Conservation (phyloP, 2,329 filamentous ascomycete species). For the Fusarium cyanostomum region DNA sequence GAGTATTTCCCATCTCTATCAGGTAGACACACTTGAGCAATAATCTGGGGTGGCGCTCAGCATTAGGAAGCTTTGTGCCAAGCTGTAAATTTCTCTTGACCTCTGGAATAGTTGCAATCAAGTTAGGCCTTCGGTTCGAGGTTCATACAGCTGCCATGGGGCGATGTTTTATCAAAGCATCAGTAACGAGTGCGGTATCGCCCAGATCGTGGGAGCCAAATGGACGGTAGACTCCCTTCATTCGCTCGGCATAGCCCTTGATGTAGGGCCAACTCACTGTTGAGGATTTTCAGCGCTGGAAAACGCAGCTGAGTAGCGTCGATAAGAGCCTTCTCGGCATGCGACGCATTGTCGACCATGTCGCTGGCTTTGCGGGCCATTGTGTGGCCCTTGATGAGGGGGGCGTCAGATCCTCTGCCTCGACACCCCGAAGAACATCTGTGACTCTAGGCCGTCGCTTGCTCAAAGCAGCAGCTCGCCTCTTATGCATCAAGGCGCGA, state of each 20-base stretch:
- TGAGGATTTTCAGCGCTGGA: neutral
- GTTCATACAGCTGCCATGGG: slow-evolving; percentile 57
- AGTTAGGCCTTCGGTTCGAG: slow-evolving; percentile 45
- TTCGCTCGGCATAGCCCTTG: slow-evolving; percentile 47
- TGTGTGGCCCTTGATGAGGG: neutral
- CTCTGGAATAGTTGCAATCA: slow-evolving; percentile 42
- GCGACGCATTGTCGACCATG: neutral
- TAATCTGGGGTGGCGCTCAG: slow-evolving; percentile 72
- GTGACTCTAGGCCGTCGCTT: slow-evolving; percentile 64
- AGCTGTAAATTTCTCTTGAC: slow-evolving; percentile 46
- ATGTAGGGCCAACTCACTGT: neutral
- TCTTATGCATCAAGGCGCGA: slow-evolving; percentile 58
- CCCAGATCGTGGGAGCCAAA: slow-evolving; percentile 52
- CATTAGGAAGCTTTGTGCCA: slow-evolving; percentile 56
- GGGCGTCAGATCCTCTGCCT: slow-evolving; percentile 58
- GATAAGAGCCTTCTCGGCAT: neutral
- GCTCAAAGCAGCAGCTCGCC: slow-evolving; percentile 69
- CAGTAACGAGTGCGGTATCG: slow-evolving; percentile 49
- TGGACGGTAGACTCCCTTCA: slow-evolving; percentile 48
- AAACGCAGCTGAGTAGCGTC: neutral
- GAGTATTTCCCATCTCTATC: slow-evolving; percentile 76
- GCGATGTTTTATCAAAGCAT: slow-evolving; percentile 60
- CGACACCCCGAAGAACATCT: slow-evolving; percentile 76
- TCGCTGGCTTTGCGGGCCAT: neutral
- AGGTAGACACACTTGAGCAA: slow-evolving; percentile 80